phyloP scores from a whole-genome alignment of 2,329 filamentous ascomycete species.

The Trematosphaeria pertusa region DNA sequence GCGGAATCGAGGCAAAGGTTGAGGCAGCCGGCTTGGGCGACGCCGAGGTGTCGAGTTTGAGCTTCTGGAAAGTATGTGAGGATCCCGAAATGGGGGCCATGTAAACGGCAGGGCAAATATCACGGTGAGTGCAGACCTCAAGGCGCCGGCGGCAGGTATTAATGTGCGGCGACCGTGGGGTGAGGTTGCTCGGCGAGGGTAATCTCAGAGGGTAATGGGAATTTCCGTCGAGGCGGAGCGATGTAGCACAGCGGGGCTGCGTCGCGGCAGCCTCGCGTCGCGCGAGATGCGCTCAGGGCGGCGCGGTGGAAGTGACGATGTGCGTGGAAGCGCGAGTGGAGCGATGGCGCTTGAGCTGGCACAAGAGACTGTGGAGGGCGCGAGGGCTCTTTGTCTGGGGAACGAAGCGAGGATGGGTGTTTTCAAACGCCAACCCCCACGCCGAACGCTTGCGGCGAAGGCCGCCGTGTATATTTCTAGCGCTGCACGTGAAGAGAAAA shows the following conservation, averaged over 20 bases:
- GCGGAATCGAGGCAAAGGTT: conserved; percentile 46
- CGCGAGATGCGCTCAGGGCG: too few relatives aligned
- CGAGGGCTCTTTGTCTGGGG: not conserved
- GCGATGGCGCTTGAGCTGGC: too few relatives aligned
- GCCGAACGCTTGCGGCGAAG: not conserved
- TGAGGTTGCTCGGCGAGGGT: conserved; percentile 35
- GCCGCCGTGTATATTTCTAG: not conserved
- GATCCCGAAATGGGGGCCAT: conserved; percentile 49
- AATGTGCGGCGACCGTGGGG: conserved; percentile 37
- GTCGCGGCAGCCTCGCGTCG: conserved; percentile 13
- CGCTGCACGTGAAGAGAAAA: conserved; percentile 1
- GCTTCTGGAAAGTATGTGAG: conserved; percentile 52
- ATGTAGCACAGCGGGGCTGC: conserved; percentile 20
- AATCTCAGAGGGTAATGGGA: conserved; percentile 35
- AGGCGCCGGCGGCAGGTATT: conserved; percentile 31
- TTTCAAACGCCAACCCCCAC: not conserved
- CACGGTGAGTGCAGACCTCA: conserved; percentile 45
- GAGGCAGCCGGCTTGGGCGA: conserved; percentile 44
- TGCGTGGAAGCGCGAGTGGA: too few relatives aligned
- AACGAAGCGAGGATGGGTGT: not conserved
- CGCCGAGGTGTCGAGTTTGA: conserved; percentile 48
- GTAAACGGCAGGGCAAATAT: conserved; percentile 33
- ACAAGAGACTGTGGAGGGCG: too few relatives aligned
- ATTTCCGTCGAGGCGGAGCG: conserved; percentile 25
- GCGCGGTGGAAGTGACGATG: not conserved